A percentile compares a stretch with the other conserved stretches of the same genome.
Conservation (phyloP, 192 early-diverging fungal species). For the Ramicandelaber brevisporus region DNA sequence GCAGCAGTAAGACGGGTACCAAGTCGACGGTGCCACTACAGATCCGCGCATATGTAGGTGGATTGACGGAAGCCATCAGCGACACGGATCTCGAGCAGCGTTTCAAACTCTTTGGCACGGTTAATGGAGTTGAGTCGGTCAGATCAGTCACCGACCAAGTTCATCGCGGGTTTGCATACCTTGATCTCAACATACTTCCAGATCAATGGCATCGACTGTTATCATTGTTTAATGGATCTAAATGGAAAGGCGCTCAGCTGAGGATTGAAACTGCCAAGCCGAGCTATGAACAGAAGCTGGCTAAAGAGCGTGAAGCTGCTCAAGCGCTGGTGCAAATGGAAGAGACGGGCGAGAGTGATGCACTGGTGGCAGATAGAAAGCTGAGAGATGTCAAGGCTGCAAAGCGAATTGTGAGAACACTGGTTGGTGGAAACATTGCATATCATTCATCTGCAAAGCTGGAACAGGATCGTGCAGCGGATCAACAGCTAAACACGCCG, state of each 20-base stretch:
- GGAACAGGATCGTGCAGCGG: slow-evolving; percentile 37
- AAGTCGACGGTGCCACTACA: slow-evolving; percentile 3
- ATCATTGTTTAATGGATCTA: slow-evolving; percentile 40
- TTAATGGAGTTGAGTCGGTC: slow-evolving; percentile 10
- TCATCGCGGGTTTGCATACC: slow-evolving; percentile 42
- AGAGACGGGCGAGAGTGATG: too few species aligned
- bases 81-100: slow-evolving; percentile 26
- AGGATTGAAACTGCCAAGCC: slow-evolving; percentile 61
- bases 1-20: too few species aligned
- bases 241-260: slow-evolving; percentile 61
- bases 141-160: slow-evolving; percentile 3
- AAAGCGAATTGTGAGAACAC: slow-evolving; percentile 19
- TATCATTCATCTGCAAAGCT: slow-evolving; percentile 12
- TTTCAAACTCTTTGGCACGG: slow-evolving; percentile 46
- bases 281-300: too few species aligned
- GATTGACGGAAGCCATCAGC: slow-evolving; percentile 29
- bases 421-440: slow-evolving; percentile 15
- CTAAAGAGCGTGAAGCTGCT: too few species aligned
- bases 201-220: slow-evolving; percentile 42
- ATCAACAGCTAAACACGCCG: slow-evolving; percentile 42
- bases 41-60: slow-evolving; percentile 55
- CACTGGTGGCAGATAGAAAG: too few species aligned
- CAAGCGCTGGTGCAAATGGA: too few species aligned
- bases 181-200: slow-evolving; percentile 36
- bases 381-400: slow-evolving; percentile 10